Percentiles rank a stretch among this genome's conserved stretches.
Evolutionary conservation across 73 alveolate genomes (phyloP).

Genomic region (Paramecium octaurelia): DNA sequence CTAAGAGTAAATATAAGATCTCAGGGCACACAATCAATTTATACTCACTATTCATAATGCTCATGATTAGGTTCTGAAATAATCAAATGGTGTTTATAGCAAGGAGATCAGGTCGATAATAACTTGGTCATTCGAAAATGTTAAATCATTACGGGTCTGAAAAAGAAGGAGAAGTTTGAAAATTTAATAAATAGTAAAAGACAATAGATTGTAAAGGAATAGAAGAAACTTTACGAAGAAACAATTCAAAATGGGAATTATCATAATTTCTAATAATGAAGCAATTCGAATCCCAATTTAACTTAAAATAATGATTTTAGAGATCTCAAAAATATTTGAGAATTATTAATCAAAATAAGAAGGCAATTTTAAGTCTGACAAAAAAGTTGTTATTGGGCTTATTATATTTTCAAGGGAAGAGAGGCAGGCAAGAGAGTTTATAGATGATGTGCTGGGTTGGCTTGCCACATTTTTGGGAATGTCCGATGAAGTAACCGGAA

Average conservation of each 20-base stretch:
- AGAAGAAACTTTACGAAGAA: not conserved
- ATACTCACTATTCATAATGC: no score
- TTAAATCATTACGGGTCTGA: no score
- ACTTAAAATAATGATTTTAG: not conserved
- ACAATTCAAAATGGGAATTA: not conserved
- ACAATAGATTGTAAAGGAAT: not conserved
- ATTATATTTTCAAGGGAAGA: not conserved
- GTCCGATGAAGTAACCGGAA: not conserved
- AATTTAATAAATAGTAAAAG: not conserved
- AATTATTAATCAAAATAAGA: conserved; percentile 4
- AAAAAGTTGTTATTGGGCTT: not conserved
- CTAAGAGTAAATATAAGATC: no score
- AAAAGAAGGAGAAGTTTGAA: no score
- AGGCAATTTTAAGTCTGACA: not conserved
- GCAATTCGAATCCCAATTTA: not conserved
- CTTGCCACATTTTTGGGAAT: not conserved
- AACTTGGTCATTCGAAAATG: no score
- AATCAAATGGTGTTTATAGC: no score
- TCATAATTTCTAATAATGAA: not conserved
- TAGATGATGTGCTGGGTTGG: not conserved
- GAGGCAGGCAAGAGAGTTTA: not conserved
- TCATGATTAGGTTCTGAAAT: no score
- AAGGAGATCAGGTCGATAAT: no score
- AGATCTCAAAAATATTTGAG: not conserved
- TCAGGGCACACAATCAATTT: no score